Evolutionary conservation across 345 rosid genomes (phyloP).

Genomic region (Brassica carinata): DNA sequence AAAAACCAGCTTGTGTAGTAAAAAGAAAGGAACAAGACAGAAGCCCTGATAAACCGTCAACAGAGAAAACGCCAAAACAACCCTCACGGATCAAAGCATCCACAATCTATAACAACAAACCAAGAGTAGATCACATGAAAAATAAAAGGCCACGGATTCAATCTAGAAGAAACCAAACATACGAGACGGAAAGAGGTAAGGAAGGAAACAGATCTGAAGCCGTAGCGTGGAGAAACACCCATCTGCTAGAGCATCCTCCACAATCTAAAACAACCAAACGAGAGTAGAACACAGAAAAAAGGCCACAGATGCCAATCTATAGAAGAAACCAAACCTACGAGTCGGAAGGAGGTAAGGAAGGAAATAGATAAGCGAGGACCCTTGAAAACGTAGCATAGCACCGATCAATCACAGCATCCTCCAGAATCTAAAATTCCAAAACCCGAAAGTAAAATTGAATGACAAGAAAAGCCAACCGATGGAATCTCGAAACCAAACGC

Average conservation of each 20-base stretch:
- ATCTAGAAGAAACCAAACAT: conserved; percentile 6
- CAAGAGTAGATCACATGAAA: not conserved
- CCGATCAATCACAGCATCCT: too few species aligned
- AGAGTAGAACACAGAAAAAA: too few species aligned
- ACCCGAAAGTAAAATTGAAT: too few species aligned
- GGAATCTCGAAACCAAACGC: too few species aligned
- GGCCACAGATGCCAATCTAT: too few species aligned
- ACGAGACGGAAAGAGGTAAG: not conserved
- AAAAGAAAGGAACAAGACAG: not conserved
- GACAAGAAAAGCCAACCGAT: too few species aligned
- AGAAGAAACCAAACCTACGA: too few species aligned
- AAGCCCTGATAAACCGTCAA: not conserved
- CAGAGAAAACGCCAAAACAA: not conserved
- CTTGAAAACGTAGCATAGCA: too few species aligned
- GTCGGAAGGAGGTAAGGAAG: too few species aligned
- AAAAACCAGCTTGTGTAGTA: not conserved
- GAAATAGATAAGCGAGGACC: too few species aligned
- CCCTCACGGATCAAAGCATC: not conserved
- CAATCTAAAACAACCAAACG: too few species aligned
- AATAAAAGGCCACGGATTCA: not conserved
- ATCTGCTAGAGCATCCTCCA: not conserved
- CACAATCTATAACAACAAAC: conserved; percentile 6
- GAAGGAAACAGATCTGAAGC: not conserved
- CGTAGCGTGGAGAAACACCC: not conserved
- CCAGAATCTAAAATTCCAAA: too few species aligned